Evolutionary conservation across 331 rosid genomes (phyloP), one percentile per base, ranked within the genome.

Genomic region (Acacia pycnantha): DNA sequence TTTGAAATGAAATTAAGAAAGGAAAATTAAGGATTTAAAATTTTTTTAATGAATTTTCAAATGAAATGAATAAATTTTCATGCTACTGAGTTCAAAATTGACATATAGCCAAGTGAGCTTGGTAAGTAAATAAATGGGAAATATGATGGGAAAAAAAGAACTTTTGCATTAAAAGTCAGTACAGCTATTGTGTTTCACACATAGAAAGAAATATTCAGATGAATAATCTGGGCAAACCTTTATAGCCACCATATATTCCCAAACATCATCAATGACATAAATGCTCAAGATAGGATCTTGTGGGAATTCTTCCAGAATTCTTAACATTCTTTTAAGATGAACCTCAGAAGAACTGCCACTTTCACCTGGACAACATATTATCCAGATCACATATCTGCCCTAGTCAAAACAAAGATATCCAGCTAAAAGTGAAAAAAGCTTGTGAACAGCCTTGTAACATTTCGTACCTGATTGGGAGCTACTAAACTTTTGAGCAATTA

Each of bases 221-320:
- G 37, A 56, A 37, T 72, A 59, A 47, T 67, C 37, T 43, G 51
- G 64, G 75, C 83, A 77, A 72, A 95, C 99, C 99, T 95, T 95
- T 84, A 90, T 93, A 50, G 98, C 97, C 77, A 88, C 82, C 99
- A 95, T 95, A 90, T 93, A 93, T 74, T 95, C 99, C 99, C 99
- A 95, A 58, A 95, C 98, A 82, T 92, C 99, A 82, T 95, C 99
- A 71, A 95, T 94, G 81, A 95, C 99, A 73, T 95, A 95, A 79
- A 86, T 83, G 79, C 96, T 93, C 85, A 95, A 84, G 81, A 93
- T 92, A 70, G 92, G 97, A 88, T 95, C 97, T 29, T 91, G 90
- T 40, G 99, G 94, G 85, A 95, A 93, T 88, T 95, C 99, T 81
- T 92, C 94, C 77, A 95, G 87, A 84, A 95, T 95, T 82, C 91